Percentiles rank a stretch among this genome's conserved stretches.
Conservation (phyloP, 257 asterid species). For the Gentiana dahurica region DNA sequence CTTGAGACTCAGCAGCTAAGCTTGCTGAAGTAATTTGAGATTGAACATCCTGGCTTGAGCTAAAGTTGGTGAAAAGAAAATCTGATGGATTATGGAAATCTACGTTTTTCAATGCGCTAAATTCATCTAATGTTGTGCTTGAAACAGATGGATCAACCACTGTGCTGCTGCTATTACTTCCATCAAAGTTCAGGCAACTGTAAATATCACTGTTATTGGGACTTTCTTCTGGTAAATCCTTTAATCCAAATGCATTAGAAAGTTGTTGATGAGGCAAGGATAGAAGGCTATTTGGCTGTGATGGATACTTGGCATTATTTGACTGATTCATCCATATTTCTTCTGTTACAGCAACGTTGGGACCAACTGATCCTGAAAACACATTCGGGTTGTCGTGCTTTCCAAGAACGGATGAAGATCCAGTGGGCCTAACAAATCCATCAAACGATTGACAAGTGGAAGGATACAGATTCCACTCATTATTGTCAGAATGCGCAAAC, state of each 20-base stretch:
- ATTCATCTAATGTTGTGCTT: constrained; percentile 51
- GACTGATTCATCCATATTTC: constrained; percentile 62
- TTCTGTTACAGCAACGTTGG: constrained; percentile 28
- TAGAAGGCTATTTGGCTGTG: constrained; percentile 29
- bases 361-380: constrained; percentile 20
- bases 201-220: constrained; percentile 55
- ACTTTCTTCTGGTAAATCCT: constrained; percentile 47
- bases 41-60: constrained; percentile 71
- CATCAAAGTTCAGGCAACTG: constrained; percentile 57
- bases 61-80: constrained; percentile 51
- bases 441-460: constrained; percentile 27
- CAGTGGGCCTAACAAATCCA: constrained; percentile 30
- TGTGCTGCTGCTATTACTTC: constrained; percentile 67
- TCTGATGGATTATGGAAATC: constrained; percentile 56
- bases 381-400: constrained; percentile 26
- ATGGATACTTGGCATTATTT: constrained; percentile 25
- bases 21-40: constrained; percentile 86
- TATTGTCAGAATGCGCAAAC: constrained; percentile 37
- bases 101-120: constrained; percentile 39
- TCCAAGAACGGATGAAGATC: constrained; percentile 25
- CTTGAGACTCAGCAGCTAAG: constrained; percentile 65
- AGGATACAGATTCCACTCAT: constrained; percentile 39
- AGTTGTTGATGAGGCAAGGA: constrained; percentile 42
- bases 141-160: constrained; percentile 78
- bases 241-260: constrained; percentile 37